Conservation (phyloP, 805 yeast species). For the Saturnispora sanitii region DNA sequence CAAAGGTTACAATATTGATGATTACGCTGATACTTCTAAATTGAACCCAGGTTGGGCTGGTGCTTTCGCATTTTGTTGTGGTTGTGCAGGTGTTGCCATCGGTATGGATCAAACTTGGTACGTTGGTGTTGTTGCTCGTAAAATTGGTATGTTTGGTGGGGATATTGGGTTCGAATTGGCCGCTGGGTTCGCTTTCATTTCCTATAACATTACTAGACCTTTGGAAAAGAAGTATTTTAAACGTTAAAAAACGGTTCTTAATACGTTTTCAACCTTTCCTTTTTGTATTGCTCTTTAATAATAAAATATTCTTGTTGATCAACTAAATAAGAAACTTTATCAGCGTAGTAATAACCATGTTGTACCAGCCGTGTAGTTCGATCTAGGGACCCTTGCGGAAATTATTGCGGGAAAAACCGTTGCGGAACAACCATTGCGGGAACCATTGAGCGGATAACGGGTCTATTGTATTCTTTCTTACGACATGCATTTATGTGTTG, state of each 20-base stretch:
- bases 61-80: constrained; percentile 65
- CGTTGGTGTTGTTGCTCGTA: constrained; percentile 53
- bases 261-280: too few relatives aligned
- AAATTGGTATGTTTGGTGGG: constrained; percentile 63
- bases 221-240: constrained; percentile 58
- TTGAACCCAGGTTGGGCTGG: constrained; percentile 79
- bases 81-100: constrained; percentile 74
- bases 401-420: too few relatives aligned
- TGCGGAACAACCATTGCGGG: too few relatives aligned
- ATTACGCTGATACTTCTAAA: constrained; percentile 45
- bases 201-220: constrained; percentile 48
- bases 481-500: too few relatives aligned
- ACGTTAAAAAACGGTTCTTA: constrained; percentile 26
- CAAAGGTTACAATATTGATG: constrained; percentile 50
- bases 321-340: too few relatives aligned
- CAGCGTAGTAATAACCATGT: background rate
- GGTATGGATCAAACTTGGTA: constrained; percentile 90
- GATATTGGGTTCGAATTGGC: constrained; percentile 83
- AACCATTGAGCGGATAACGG: too few relatives aligned
- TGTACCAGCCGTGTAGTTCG: background rate
- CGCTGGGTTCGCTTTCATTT: constrained; percentile 54
- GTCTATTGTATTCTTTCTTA: too few relatives aligned
- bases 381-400: too few relatives aligned
- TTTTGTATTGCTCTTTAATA: background rate
- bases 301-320: too few relatives aligned